phyloP scores from a whole-genome alignment of 2,329 filamentous ascomycete species.

The Colletotrichum sp. region DNA sequence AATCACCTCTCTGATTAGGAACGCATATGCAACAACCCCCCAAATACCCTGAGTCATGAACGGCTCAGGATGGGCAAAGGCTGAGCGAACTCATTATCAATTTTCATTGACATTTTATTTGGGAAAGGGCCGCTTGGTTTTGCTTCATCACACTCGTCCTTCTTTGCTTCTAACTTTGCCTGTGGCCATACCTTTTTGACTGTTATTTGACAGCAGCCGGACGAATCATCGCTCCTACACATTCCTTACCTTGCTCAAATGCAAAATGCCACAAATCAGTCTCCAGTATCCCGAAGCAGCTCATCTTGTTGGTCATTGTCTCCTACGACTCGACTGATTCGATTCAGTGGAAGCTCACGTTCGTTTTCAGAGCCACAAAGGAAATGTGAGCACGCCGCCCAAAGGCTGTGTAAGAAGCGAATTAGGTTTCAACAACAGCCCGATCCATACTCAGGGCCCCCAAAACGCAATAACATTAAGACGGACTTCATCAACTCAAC shows the following conservation, averaged over 20 bases:
- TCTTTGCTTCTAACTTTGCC: too few species aligned
- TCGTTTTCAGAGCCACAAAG: rapidly evolving
- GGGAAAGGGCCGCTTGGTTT: too few species aligned
- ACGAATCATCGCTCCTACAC: not conserved
- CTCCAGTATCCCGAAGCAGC: not conserved
- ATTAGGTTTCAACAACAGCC: not conserved
- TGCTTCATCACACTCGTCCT: too few species aligned
- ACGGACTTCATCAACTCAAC: not conserved
- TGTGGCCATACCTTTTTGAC: too few species aligned
- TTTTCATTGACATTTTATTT: too few species aligned
- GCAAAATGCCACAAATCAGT: not conserved
- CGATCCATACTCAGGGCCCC: rapidly evolving
- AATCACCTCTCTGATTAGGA: too few species aligned
- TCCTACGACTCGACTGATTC: rapidly evolving
- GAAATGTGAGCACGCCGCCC: not conserved
- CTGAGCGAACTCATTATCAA: too few species aligned
- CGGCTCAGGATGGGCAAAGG: too few species aligned
- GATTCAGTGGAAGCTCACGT: rapidly evolving
- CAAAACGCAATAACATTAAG: not conserved
- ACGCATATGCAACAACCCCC: too few species aligned
- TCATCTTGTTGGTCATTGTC: not conserved
- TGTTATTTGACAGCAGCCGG: rapidly evolving
- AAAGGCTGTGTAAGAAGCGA: rapidly evolving
- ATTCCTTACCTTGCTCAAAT: not conserved
- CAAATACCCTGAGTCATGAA: too few species aligned